These are phyloP conservation scores for Rhododendron ferrugineum DNA, from an alignment of 148 eudicot genomes.

Conservation along the genomic window DNA sequence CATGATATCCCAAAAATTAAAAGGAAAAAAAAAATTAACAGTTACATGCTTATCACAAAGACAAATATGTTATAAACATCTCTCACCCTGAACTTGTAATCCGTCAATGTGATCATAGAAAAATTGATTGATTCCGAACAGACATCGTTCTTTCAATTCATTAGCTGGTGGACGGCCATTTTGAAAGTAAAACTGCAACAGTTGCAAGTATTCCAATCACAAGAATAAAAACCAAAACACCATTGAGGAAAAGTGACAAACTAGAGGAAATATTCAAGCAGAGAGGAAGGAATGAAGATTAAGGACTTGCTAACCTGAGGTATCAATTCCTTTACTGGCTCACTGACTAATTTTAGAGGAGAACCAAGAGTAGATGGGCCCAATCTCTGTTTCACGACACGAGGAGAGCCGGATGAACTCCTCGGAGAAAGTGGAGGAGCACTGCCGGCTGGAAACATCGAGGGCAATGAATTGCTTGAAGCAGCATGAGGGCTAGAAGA, in stretches of 20 bases:
- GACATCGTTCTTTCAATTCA: slow-evolving; percentile 78
- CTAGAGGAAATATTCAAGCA: neutral
- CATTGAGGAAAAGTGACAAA: neutral
- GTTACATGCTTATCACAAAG: neutral
- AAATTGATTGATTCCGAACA: slow-evolving; percentile 84
- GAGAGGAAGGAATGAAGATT: neutral
- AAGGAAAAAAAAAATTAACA: neutral
- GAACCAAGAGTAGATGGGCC: slow-evolving; percentile 76
- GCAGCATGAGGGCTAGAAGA: slow-evolving; percentile 66
- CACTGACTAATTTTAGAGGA: slow-evolving; percentile 73
- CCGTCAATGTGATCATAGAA: slow-evolving; percentile 84
- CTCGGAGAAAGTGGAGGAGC: slow-evolving; percentile 98
- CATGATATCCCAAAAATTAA: slow-evolving; percentile 21
- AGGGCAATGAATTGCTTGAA: slow-evolving; percentile 69
- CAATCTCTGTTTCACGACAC: slow-evolving; percentile 62
- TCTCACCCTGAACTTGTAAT: slow-evolving; percentile 73
- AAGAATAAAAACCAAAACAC: neutral
- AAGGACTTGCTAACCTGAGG: slow-evolving; percentile 61
- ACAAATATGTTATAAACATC: neutral
- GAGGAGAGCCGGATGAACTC: slow-evolving; percentile 97
- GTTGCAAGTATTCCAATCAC: slow-evolving; percentile 7
- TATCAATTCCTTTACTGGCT: slow-evolving; percentile 82
- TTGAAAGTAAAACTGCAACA: slow-evolving; percentile 80
- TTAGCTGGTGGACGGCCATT: slow-evolving; percentile 95
- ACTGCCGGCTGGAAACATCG: slow-evolving; percentile 98